Evolutionary conservation across 345 rosid genomes (phyloP), one percentile per base, ranked within the genome.

Genomic region (Microcos paniculata): DNA sequence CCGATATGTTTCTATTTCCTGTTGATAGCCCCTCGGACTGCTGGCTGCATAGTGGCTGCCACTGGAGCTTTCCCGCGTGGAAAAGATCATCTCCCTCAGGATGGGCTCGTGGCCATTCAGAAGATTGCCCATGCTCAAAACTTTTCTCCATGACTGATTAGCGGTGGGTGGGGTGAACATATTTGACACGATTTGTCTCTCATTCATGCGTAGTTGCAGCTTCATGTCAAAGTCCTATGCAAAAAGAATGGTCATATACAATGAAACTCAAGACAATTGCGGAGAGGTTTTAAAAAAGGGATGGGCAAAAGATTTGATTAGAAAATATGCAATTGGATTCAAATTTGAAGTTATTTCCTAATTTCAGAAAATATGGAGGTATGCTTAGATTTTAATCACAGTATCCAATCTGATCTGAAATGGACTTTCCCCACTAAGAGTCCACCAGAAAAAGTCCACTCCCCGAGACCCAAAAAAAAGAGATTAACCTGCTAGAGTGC

Each of bases 61-160:
- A 46, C 83, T 80, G 68, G 82, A 80, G 28, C 74, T 80, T 31
- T 95, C 96, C 1, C 84, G 87, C 72, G 77, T 78, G 8, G 95
- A 86, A 71, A 96, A 93, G 81, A 93, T 79, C 12, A 92, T 88
- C 81, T 96, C 99, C 80, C 99, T 81, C 48, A 85, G 79, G 61
- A 86, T 82, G 0, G 99, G 99, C 81, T 96, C 99, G 19, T 96
- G 99, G 53, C 99, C 97, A 62, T 93, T 96, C 8, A 96, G 91
- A 77, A 89, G 94, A 82, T 96, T 96, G 19, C 99, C 99, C 97
- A 93, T 93, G 81, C 99, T 96, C 67, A 93, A 72, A 74, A 93
- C 98, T 86, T 92, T 96, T 77, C 99, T 88, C 99, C 99, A 96
- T 8, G 98, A 88, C 77, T 96, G 98, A 79, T 92, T 92, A 12